Base-by-base conservation (phyloP, 2,329 filamentous ascomycete genomes). In the Grosmannia penicillata region DNA sequence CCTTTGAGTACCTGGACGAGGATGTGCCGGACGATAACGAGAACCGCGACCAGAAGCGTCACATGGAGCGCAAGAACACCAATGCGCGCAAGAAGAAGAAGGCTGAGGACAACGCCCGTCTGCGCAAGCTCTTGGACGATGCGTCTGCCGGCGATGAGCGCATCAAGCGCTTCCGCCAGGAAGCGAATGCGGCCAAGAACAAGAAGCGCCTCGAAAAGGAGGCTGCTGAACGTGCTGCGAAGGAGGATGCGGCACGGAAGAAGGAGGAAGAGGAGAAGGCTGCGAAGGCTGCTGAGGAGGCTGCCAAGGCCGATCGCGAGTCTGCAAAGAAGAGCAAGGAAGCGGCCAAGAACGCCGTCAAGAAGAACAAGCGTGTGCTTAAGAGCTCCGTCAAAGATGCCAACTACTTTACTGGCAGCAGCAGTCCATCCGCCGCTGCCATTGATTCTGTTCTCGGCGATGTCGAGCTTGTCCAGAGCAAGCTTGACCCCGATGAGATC, bases 291-390 rank as follows among this genome's bases (percentile, higher is more conserved):
- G 83, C 84, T 14, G 91, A 94, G 59, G 83, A 82, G 50, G 71
- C 78, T 30, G 84, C 86, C 47, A 96, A 96, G 72, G 72, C 70
- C 6, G 78, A 85, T 41, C 82, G 82, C 49, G 86, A 89, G 49
- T 72, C 81, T 46, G 66, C 66, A 53, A 98, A 96, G 76, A 98
- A 98, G 74, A 80, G 82, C 44, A 98, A 96, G 70, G 91, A 98
- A 63, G 89, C 89, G 2, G 91, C 91, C 42, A 98, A 98, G 78
- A 95, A 86, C 55, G 91, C 91, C 13, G 82, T 91, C 53, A 98
- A 98, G 82, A 98, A 98, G 82, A 98, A 98, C 75, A 95, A 95
- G 75, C 85, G 91, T 69, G 82, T 96, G 34, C 78, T 98, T 51
- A 86, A 93, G 61, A 78, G 76, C 45, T 86, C 83, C 48, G 82